A percentile compares a stretch with the other conserved stretches of the same genome.
These are phyloP conservation scores for Helenozyma rhizophorensis DNA, from an alignment of 805 yeast species.

Conservation along the genomic window DNA sequence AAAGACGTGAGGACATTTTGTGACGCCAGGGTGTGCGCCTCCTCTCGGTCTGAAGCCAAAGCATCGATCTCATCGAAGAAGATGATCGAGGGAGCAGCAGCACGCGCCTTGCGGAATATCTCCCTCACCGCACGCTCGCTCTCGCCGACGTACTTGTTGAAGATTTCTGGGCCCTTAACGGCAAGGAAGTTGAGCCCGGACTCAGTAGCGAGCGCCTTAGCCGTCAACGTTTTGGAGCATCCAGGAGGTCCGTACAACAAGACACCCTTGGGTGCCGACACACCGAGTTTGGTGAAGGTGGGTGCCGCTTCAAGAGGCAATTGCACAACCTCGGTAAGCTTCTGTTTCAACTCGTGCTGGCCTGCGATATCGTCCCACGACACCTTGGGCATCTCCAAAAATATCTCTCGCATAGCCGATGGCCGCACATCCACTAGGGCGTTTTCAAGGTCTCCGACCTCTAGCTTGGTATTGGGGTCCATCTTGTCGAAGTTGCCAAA, in stretches of 20 bases:
- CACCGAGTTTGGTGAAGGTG: constrained; percentile 72
- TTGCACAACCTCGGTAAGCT: constrained; percentile 85
- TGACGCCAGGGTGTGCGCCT: constrained; percentile 60
- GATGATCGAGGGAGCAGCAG: constrained; percentile 89
- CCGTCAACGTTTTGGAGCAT: constrained; percentile 93
- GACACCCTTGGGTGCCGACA: constrained; percentile 89
- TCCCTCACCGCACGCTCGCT: constrained; percentile 92
- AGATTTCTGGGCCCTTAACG: constrained; percentile 90
- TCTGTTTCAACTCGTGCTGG: constrained; percentile 74
- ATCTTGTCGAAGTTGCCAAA: constrained; percentile 1
- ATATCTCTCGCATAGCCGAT: constrained; percentile 94
- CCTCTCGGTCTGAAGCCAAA: constrained; percentile 70
- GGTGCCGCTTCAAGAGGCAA: constrained; percentile 82
- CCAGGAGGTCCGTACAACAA: constrained; percentile 97
- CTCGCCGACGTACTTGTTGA: constrained; percentile 95
- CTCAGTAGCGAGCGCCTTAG: constrained; percentile 97
- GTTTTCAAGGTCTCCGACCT: constrained; percentile 54
- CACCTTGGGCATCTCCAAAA: constrained; percentile 90
- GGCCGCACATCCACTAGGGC: constrained; percentile 85
- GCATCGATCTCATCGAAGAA: constrained; percentile 98
- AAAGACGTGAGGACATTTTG: constrained; percentile 86
- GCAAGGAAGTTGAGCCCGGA: constrained; percentile 94
- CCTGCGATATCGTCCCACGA: constrained; percentile 96
- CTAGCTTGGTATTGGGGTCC: constrained; percentile 42
- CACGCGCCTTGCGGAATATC: constrained; percentile 87